Percentiles rank a stretch among this genome's conserved stretches.
These are phyloP conservation scores for Sclerotinia borealis DNA, from an alignment of 2,329 filamentous ascomycete genomes.

Conservation along the genomic window DNA sequence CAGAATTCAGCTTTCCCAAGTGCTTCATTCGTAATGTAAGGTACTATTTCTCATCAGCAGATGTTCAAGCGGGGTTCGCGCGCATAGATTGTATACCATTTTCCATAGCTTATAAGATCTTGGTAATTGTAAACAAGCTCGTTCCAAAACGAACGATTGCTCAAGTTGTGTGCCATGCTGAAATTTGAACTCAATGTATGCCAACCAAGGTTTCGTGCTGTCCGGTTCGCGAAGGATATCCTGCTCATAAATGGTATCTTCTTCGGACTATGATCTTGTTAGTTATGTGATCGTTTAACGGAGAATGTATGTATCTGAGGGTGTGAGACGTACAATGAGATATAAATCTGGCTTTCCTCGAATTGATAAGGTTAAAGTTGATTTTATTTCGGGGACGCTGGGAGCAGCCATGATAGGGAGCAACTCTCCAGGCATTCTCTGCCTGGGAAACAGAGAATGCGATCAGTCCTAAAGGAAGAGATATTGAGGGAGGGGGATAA, in stretches of 20 bases:
- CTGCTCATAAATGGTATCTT: constrained; percentile 94
- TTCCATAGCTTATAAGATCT: constrained; percentile 99
- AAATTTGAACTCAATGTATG: constrained; percentile 86
- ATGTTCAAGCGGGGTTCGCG: background rate
- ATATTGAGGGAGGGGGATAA: constrained; percentile 15
- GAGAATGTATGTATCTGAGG: background rate
- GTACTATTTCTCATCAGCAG: constrained; percentile 50
- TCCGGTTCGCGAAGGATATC: constrained; percentile 82
- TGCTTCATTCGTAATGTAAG: constrained; percentile 78
- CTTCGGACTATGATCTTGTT: constrained; percentile 55
- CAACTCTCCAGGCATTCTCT: constrained; percentile 34
- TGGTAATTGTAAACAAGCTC: constrained; percentile 82
- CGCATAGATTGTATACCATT: constrained; percentile 49
- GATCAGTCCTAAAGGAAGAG: constrained; percentile 19
- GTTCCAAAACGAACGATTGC: constrained; percentile 81
- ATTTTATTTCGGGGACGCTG: constrained; percentile 20
- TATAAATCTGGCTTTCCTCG: constrained; percentile 32
- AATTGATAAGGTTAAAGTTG: constrained; percentile 22
- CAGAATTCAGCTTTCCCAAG: constrained; percentile 74
- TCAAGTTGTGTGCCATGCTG: constrained; percentile 80
- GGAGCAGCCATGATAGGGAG: constrained; percentile 32
- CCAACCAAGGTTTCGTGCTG: constrained; percentile 89
- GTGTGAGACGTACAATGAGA: constrained; percentile 31
- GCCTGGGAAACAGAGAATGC: constrained; percentile 24
- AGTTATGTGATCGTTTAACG: constrained; percentile 11